phyloP scores from a whole-genome alignment of 1,284 basidiomycete genomes.

The Cryptococcus sp. region DNA sequence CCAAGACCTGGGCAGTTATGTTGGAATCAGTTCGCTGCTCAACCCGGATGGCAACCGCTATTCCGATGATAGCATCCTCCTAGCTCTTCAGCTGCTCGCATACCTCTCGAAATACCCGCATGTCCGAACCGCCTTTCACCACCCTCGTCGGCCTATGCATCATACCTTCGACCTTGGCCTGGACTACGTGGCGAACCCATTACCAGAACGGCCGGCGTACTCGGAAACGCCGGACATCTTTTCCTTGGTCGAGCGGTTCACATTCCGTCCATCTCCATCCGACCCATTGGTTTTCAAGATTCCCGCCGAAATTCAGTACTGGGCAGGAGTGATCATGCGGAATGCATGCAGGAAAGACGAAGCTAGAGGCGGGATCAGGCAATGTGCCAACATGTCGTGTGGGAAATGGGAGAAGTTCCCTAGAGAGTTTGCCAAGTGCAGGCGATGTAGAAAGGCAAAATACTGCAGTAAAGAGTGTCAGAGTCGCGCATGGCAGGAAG shows the following conservation, averaged over 20 bases:
- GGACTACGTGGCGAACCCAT: constrained; percentile 33
- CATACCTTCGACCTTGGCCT: constrained; percentile 47
- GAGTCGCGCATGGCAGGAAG: constrained; percentile 94
- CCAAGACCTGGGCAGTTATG: constrained; percentile 50
- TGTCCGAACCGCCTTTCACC: constrained; percentile 95
- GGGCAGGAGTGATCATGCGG: constrained; percentile 99
- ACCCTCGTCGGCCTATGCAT: constrained; percentile 61
- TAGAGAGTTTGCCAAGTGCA: constrained; percentile 94
- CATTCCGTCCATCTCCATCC: constrained; percentile 81
- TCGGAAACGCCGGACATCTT: constrained; percentile 77
- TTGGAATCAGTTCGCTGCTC: constrained; percentile 42
- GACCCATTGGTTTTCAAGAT: constrained; percentile 73
- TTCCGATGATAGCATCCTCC: constrained; percentile 90
- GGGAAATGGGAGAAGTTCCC: constrained; percentile 93
- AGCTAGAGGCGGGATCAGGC: constrained; percentile 83
- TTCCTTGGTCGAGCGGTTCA: constrained; percentile 93
- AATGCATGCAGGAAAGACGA: constrained; percentile 99
- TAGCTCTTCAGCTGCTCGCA: constrained; percentile 87
- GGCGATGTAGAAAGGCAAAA: constrained; percentile 94
- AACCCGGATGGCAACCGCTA: constrained; percentile 60
- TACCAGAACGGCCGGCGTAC: constrained; percentile 47
- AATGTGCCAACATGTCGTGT: constrained; percentile 98
- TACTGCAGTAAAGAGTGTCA: constrained; percentile 99
- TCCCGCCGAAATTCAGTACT: constrained; percentile 93
- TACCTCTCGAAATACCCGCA: constrained; percentile 98